Base-by-base conservation (phyloP, 2,329 filamentous ascomycete genomes). In the Harringtonia lauricola region DNA sequence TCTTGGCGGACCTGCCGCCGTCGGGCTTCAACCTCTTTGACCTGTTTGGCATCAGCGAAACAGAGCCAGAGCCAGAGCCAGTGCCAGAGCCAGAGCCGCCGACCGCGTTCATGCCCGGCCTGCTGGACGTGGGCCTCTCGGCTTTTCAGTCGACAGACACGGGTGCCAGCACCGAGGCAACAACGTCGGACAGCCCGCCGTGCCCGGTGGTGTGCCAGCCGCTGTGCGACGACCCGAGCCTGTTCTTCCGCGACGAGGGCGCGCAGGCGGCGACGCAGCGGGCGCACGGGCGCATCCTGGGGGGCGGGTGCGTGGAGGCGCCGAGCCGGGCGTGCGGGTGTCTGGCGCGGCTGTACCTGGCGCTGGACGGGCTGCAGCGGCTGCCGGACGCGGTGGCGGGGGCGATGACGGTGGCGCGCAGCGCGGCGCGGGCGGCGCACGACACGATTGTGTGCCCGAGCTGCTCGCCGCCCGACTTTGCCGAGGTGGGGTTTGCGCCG, bases 391-490 rank as follows among this genome's bases (percentile, higher is more conserved):
- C 70, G 34, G 61, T 75, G 17, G 58, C 60, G 29, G 53, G 61
- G 3, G 72, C 71, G 15, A 69, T 77, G 54, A 55, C 59, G 17
- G 61, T 68, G 34, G 66, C 71, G 12, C 68, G 73, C 7, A 55
- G 61, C 40, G 71, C 72, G 4, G 62, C 67, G 28, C 66, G 63
- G 43, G 59, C 65, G 1, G 73, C 71, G 2, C 68, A 77, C 54
- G 60, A 71, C 31, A 65, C 69, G 17, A 64, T 77, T 40, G 62
- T 65, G 49, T 81, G 76, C 53, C 54, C 61, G 1, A 50, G 57
- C 15, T 81, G 76, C 59, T 67, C 66, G 41, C 58, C 62, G 21
- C 57, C 61, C 29, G 44, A 63, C 28, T 37, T 64, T 15, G 53
- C 61, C 8, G 61, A 67, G 7, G 51, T 58, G 1, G 50, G 51